Percentiles rank a stretch among this genome's conserved stretches.
Conservation (phyloP, 192 early-diverging fungal species). For the Backusella luteola region DNA sequence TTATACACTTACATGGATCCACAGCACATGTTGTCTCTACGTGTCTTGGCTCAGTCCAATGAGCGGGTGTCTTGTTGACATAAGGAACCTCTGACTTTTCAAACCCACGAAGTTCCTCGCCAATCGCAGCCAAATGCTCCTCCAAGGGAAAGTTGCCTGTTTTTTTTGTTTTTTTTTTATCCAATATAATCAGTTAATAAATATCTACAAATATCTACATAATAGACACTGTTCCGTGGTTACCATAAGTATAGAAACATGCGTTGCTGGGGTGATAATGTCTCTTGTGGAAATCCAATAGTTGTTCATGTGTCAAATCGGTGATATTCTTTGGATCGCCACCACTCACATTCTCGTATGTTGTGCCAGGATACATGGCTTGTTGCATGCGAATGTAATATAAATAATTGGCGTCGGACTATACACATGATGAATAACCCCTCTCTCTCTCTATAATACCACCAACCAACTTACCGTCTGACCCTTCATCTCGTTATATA, state of each 20-base stretch:
- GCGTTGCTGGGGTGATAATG: conserved; percentile 96
- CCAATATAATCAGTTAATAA: not conserved
- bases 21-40: conserved; percentile 57
- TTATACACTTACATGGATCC: conserved; percentile 59
- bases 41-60: conserved; percentile 45
- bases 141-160: conserved; percentile 69
- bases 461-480: conserved; percentile 39
- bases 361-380: conserved; percentile 80
- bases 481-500: conserved; percentile 99
- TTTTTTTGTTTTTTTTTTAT: too few relatives aligned
- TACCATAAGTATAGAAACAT: conserved; percentile 87
- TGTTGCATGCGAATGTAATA: conserved; percentile 77
- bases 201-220: not conserved
- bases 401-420: conserved; percentile 80
- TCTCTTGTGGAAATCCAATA: conserved; percentile 78
- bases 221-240: not conserved
- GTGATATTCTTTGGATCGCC: conserved; percentile 89
- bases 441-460: not conserved
- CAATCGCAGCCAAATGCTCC: conserved; percentile 70
- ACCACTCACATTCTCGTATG: conserved; percentile 81
- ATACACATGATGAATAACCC: conserved; percentile 16
- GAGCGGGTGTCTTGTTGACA: conserved; percentile 55
- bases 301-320: conserved; percentile 80
- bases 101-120: conserved; percentile 59
- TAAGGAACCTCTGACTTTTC: conserved; percentile 41